Evolutionary conservation across 257 asterid genomes (phyloP).

Genomic region (Nicotiana knightiana): DNA sequence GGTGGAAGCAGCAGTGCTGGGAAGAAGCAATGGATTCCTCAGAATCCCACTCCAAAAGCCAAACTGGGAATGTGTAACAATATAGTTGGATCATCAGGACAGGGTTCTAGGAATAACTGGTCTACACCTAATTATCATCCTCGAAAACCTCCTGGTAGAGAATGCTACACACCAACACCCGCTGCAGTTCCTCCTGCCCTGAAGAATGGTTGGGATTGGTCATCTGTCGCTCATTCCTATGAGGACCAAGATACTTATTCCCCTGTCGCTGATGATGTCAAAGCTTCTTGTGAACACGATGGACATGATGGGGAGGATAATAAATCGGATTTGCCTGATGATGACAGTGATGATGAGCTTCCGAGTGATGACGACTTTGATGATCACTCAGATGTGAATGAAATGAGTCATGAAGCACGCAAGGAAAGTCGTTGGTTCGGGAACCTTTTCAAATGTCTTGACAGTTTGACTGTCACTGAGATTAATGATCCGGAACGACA

Average conservation of each 20-base stretch:
- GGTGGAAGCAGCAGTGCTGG: conserved; percentile 16
- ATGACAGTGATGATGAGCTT: conserved; percentile 4
- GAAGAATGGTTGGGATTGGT: conserved; percentile 47
- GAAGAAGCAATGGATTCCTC: conserved; percentile 31
- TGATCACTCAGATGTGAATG: conserved; percentile 29
- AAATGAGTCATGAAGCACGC: conserved; percentile 23
- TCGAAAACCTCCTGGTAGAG: conserved; percentile 36
- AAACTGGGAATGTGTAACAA: conserved; percentile 28
- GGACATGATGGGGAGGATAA: too few species aligned
- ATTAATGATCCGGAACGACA: neutral
- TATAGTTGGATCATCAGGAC: conserved; percentile 24
- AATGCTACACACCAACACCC: conserved; percentile 19
- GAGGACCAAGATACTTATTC: conserved; percentile 10
- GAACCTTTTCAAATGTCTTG: conserved; percentile 24
- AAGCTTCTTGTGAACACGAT: too few species aligned
- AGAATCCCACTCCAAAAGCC: conserved; percentile 21
- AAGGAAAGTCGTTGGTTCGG: conserved; percentile 23
- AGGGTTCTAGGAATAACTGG: too few species aligned
- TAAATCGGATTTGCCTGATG: neutral
- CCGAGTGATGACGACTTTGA: neutral
- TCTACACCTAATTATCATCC: neutral
- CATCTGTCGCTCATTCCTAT: conserved; percentile 23
- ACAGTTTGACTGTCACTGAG: conserved; percentile 19
- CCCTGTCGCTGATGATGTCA: neutral
- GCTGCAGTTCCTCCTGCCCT: conserved; percentile 41